Conservation (phyloP, 805 yeast species). For the Starmerella khaoyaiensis region DNA sequence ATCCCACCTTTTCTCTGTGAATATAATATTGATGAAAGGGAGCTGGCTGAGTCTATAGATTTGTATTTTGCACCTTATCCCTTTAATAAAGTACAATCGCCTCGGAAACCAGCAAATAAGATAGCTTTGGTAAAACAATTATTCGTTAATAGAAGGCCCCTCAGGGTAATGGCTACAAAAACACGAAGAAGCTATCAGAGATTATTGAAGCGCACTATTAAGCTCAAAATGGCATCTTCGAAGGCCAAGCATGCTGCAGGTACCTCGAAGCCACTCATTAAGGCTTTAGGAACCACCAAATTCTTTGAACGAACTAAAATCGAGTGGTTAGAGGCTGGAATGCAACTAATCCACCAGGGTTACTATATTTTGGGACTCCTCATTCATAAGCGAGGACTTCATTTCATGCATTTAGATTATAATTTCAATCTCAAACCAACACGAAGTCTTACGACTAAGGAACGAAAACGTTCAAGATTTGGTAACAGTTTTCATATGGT, state of each 20-base stretch:
- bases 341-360: constrained; percentile 88
- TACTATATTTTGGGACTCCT: constrained; percentile 81
- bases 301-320: constrained; percentile 82
- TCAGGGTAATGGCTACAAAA: constrained; percentile 48
- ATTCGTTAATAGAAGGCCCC: constrained; percentile 45
- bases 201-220: constrained; percentile 60
- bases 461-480: constrained; percentile 86
- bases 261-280: constrained; percentile 43
- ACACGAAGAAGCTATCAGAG: constrained; percentile 82
- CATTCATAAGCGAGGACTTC: constrained; percentile 80
- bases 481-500: constrained; percentile 93
- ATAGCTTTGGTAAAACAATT: constrained; percentile 72
- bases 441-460: constrained; percentile 90
- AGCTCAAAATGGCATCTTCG: constrained; percentile 47
- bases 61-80: constrained; percentile 80
- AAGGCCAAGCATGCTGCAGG: constrained; percentile 27
- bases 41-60: constrained; percentile 38
- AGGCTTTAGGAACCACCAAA: constrained; percentile 60
- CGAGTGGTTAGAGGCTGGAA: constrained; percentile 98
- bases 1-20: constrained; percentile 30
- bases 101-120: constrained; percentile 45
- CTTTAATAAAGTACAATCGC: constrained; percentile 35
- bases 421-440: constrained; percentile 94
- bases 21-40: constrained; percentile 32
- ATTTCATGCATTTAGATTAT: constrained; percentile 86